Conservation (phyloP, 2,329 filamentous ascomycete genomes). For the Aspergillus uvarum region DNA sequence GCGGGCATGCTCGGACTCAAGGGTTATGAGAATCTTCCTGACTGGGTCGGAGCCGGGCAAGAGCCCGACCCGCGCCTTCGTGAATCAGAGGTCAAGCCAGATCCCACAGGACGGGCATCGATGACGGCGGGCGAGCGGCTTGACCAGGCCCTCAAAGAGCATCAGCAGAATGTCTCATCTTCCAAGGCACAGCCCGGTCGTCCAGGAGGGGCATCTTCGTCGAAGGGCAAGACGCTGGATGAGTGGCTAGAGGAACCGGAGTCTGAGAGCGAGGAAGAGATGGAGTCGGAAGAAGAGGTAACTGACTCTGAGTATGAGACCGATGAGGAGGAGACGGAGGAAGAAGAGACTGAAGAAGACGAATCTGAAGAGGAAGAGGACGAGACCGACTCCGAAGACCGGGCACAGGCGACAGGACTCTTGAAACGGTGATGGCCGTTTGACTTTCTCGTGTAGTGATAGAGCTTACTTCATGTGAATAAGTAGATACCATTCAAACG, state of each 20-base stretch:
- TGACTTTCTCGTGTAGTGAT: too few species aligned
- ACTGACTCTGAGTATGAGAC: slow-evolving; percentile 53
- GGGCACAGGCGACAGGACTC: slow-evolving; percentile 30
- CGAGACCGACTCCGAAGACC: slow-evolving; percentile 46
- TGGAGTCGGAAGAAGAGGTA: slow-evolving; percentile 52
- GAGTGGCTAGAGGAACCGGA: slow-evolving; percentile 77
- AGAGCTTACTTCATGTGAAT: neutral
- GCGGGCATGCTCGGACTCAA: slow-evolving; percentile 70
- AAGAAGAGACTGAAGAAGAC: slow-evolving; percentile 48
- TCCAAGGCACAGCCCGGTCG: slow-evolving; percentile 18
- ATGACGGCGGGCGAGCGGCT: slow-evolving; percentile 45
- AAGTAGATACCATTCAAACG: neutral
- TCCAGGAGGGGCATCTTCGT: slow-evolving; percentile 22
- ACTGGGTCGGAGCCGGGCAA: slow-evolving; percentile 77
- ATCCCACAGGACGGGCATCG: slow-evolving; percentile 30
- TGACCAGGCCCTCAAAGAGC: slow-evolving; percentile 45
- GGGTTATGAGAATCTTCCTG: slow-evolving; percentile 76
- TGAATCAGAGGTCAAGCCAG: slow-evolving; percentile 53
- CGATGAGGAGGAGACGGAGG: slow-evolving; percentile 51
- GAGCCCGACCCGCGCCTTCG: slow-evolving; percentile 77
- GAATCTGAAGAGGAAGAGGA: slow-evolving; percentile 45
- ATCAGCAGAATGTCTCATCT: slow-evolving; percentile 32
- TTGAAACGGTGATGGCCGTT: neutral
- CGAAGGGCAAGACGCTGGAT: slow-evolving; percentile 77
- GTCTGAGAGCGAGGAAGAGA: slow-evolving; percentile 54